Evolutionary conservation across 768 basidiomycete species (phyloP), one percentile per base, ranked within the genome.

Genomic region (Russula abietina): DNA sequence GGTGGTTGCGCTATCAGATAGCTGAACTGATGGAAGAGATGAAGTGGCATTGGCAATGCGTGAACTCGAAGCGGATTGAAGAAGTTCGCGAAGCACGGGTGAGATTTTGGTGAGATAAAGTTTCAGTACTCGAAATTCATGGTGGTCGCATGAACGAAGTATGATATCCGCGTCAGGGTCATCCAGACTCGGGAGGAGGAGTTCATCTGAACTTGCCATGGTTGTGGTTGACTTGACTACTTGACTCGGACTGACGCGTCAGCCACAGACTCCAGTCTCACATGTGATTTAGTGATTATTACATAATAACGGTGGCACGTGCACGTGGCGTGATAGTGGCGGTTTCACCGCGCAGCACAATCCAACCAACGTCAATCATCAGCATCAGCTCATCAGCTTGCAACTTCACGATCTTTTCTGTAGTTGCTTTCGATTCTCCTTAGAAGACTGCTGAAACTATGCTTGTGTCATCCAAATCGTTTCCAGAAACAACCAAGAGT

Each of bases 91-190:
- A 64, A 81, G 75, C 19, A 81, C 71, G 1, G 76, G 68, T 14
- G 78, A 81, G 4, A 77, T 76, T 61, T 71, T 76, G 39, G 73
- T 72, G 41, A 83, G 66, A 39, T 78, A 74, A 49, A 77, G 62
- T 50, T 74, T 77, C 68, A 78, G 75, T 39, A 82, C 72, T 38
- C 75, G 77, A 67, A 83, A 82, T 10, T 73, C 66, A 2, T 75
- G 73, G 10, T 73, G 75, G 59, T 83, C 80, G 1, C 73, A 67
- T 11, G 80, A 76, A 50, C 73, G 74, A 41, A 82, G 70, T 48
- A 78, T 71, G 61, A 80, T 68, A 64, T 81, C 79, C 9, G 77
- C 78, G 17, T 76, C 74, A 24, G 59, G 68, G 49, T 77, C 28
- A 12, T 62, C 30, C n/a, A 58, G 30, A 16, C 14, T 28, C 16